Percentiles rank a stretch among this genome's conserved stretches.
These are phyloP conservation scores for Tricholoma terreum DNA, from an alignment of 768 basidiomycete genomes.

Conservation along the genomic window DNA sequence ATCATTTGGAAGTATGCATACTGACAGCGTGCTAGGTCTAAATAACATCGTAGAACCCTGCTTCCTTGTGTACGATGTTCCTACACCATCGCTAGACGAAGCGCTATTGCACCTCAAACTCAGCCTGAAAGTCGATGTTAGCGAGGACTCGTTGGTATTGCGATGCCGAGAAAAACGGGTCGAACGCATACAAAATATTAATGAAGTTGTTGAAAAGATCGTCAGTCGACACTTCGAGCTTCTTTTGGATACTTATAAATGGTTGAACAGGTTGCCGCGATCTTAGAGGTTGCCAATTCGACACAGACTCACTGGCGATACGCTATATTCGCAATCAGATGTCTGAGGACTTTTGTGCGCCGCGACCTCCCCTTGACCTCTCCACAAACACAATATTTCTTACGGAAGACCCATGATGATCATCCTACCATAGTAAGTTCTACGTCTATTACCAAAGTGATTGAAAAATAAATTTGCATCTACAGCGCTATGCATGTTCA, in stretches of 20 bases:
- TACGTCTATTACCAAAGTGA: background rate
- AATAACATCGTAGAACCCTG: slow-evolving; percentile 61
- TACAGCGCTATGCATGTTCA: slow-evolving; percentile 55
- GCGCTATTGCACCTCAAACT: slow-evolving; percentile 37
- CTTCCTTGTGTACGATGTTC: slow-evolving; percentile 50
- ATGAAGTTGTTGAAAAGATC: slow-evolving; percentile 39
- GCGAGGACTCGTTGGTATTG: slow-evolving; percentile 37
- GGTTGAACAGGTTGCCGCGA: slow-evolving; percentile 31
- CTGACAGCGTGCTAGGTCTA: slow-evolving; percentile 42
- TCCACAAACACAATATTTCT: slow-evolving; percentile 52
- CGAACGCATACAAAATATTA: slow-evolving; percentile 37
- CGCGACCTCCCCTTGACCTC: slow-evolving; percentile 54
- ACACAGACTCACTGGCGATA: slow-evolving; percentile 78
- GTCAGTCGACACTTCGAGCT: slow-evolving; percentile 33
- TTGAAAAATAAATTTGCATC: slow-evolving; percentile 3
- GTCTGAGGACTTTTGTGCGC: slow-evolving; percentile 65
- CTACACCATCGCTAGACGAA: slow-evolving; percentile 39
- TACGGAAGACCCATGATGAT: slow-evolving; percentile 58
- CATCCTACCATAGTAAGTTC: slow-evolving; percentile 63
- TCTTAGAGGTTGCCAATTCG: slow-evolving; percentile 59
- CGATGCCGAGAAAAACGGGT: slow-evolving; percentile 45
- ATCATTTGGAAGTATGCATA: background rate
- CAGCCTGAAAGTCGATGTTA: slow-evolving; percentile 27
- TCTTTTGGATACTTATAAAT: background rate
- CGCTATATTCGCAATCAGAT: slow-evolving; percentile 63